Base-by-base conservation (phyloP, 1,284 basidiomycete species). In the Rhodotorula sp. region DNA sequence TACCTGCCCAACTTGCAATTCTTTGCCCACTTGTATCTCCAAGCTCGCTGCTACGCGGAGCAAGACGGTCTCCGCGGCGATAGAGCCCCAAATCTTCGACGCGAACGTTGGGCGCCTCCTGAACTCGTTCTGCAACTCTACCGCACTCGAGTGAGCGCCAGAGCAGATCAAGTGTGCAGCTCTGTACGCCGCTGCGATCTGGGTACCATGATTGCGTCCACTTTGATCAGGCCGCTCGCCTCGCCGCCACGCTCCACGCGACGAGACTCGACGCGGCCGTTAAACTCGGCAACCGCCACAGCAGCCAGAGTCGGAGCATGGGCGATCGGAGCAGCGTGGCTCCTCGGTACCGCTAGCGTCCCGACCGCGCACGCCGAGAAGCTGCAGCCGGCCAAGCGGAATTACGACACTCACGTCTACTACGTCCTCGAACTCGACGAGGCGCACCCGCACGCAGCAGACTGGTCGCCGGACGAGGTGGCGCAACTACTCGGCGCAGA, bases 351-450 rank as follows among this genome's bases (percentile, higher is more conserved):
- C 26, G 26, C 26, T 7, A 28, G 54, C 28, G 23, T 28, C 5
- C 21, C 56, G 31, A 19, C 34, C 31, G 34, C 10, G 8, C 31
- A 57, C 8, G 57, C 34, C 8, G 57, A 14, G 12, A 73, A 73
- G 52, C 62, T 45, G 3, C 31, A 38, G 16, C 74, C 69, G 1
- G 71, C 69, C 49, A 70, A 66, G 34, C 73, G 77, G 26, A 75
- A 77, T 3, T 95, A 98, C 81, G 82, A 85, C 76, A 89, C 90
- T 14, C 91, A 98, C 81, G 85, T 90, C 77, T 99, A 99, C 83
- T 95, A 95, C 83, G 90, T 93, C 71, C 81, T 95, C 38, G 89
- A 93, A 80, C 87, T 92, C 79, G 82, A 86, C 76, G 86, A 90
- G 62, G 78, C 79, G 12, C 80, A 82, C 77, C 83, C 80, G 26